Percentiles rank a stretch among this genome's conserved stretches.
These are phyloP conservation scores for Cynara cardunculus DNA, from an alignment of 129 eudicot genomes.

Conservation along the genomic window DNA sequence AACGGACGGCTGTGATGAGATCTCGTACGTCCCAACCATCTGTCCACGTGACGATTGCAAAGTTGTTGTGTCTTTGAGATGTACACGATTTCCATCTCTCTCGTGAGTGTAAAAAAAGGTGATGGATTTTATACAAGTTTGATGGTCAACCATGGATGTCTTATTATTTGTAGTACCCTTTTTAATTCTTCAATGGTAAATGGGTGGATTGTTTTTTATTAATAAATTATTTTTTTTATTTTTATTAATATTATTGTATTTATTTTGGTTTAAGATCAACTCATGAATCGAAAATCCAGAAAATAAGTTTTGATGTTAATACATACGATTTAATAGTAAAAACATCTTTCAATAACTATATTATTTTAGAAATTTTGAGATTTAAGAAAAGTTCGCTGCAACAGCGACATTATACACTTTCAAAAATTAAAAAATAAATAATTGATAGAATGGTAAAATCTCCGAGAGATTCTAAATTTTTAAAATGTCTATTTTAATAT, in stretches of 20 bases:
- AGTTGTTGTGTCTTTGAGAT: constrained; percentile 49
- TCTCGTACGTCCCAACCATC: constrained; percentile 74
- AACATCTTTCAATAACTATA: too few relatives aligned
- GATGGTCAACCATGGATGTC: constrained; percentile 26
- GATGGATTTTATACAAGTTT: constrained; percentile 3
- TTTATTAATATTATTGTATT: background rate
- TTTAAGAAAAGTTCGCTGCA: too few relatives aligned
- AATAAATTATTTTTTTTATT: background rate
- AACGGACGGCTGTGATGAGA: constrained; percentile 86
- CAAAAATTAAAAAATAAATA: too few relatives aligned
- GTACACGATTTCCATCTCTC: constrained; percentile 38
- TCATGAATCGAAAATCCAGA: too few relatives aligned
- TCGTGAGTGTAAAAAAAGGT: constrained; percentile 18
- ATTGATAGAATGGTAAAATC: too few relatives aligned
- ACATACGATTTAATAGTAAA: too few relatives aligned
- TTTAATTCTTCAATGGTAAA: background rate
- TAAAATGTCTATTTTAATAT: too few relatives aligned
- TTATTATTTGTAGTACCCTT: background rate
- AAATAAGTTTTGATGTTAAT: too few relatives aligned
- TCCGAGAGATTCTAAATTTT: too few relatives aligned
- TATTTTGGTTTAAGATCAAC: too few relatives aligned
- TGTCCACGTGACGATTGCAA: constrained; percentile 87
- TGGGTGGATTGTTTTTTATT: background rate
- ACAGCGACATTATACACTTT: too few relatives aligned
- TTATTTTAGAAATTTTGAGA: too few relatives aligned